Evolutionary conservation across 306 rosid species (phyloP), one percentile per base, ranked within the genome.

Genomic region (Morella rubra): DNA sequence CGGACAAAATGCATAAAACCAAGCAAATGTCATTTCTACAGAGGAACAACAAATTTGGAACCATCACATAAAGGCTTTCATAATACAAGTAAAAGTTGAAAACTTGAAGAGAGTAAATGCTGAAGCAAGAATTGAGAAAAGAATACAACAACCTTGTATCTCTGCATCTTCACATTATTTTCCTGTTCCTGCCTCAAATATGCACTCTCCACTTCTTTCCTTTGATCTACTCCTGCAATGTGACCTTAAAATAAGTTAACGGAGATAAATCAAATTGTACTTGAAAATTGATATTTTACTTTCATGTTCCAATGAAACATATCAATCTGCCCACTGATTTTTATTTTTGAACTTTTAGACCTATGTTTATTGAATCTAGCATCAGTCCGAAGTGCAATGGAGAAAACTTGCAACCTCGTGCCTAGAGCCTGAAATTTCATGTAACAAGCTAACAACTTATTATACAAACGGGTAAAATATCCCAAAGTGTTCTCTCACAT

Each of bases 131-230:
- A 61, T 32, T 0, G 14, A 54, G 12, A 72, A 67, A 37, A 78
- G 45, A 76, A 62, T 44, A 42, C 60, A 72, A 86, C 56, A 60
- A 93, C 97, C 93, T 85, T 91, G 81, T 85, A 94, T 83, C 87
- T 91, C 51, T 71, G 82, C 32, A 62, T 82, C 69, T 78, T 85
- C 88, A 87, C 76, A 81, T 90, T 90, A 59, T 75, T 85, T 85
- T 72, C 72, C 71, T 81, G 91, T 76, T 50, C 88, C 74, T 67
- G 79, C 75, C 77, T 86, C 91, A 94, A 78, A 84, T 65, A 70
- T 75, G 88, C 77, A 77, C 91, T 90, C 85, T 89, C 93, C 44
- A n/a, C 81, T 74, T 87, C 88, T 81, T 84, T 84, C 32, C 65
- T 77, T 58, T 69, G 50, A 55, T 84, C 56, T 75, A 72, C 85